A percentile compares a stretch with the other conserved stretches of the same genome.
Conservation (phyloP, 495 filamentous ascomycete genomes). For the Podospora pseudocomata region DNA sequence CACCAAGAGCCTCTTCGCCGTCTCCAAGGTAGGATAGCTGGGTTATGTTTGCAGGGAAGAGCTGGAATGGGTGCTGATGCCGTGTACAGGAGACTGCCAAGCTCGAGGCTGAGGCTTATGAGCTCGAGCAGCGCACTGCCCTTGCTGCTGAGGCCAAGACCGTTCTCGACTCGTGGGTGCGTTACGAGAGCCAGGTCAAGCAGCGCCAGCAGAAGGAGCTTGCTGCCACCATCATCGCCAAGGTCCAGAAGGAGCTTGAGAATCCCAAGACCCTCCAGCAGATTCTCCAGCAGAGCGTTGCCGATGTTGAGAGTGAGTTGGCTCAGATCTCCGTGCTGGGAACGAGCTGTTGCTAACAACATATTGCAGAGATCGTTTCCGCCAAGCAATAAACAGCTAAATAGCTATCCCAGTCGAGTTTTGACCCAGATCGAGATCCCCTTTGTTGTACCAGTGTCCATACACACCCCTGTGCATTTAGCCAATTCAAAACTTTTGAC, state of each 20-base stretch:
- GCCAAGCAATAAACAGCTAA: conserved; percentile 50
- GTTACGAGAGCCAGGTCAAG: conserved; percentile 98
- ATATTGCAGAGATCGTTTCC: conserved; percentile 46
- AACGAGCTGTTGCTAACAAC: conserved; percentile 25
- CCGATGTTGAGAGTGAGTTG: conserved; percentile 91
- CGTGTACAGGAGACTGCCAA: conserved; percentile 82
- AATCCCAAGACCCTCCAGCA: conserved; percentile 92
- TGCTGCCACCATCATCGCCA: conserved; percentile 84
- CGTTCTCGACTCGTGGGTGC: conserved; percentile 96
- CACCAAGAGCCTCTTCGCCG: conserved; percentile 94
- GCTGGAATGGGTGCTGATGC: conserved; percentile 16
- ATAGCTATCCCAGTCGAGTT: conserved; percentile 33
- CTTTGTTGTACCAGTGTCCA: conserved; percentile 46
- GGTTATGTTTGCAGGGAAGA: background rate
- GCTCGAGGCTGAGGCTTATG: conserved; percentile 91
- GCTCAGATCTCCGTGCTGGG: background rate
- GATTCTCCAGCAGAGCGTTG: conserved; percentile 90
- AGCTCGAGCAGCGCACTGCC: conserved; percentile 92
- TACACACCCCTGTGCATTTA: conserved; percentile 47
- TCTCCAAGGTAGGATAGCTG: conserved; percentile 74
- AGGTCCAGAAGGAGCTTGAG: conserved; percentile 97
- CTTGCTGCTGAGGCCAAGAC: conserved; percentile 87
- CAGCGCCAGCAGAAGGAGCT: conserved; percentile 95
- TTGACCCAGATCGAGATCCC: conserved; percentile 37
- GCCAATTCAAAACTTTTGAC: conserved; percentile 34